Conservation (phyloP, 108 stramenopile species). For the Bacterosira constricta region DNA sequence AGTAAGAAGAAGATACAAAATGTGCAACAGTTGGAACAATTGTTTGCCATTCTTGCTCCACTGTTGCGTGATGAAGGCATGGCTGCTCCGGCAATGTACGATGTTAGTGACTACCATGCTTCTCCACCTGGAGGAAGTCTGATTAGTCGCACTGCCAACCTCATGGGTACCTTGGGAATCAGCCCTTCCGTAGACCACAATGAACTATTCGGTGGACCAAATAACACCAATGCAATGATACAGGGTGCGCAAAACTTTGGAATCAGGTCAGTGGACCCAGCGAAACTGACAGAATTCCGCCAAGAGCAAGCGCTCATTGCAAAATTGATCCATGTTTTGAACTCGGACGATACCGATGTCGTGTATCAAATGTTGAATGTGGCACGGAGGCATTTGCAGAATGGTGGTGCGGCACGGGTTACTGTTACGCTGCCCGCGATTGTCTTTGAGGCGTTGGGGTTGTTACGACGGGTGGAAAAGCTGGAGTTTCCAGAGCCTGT, state of each 20-base stretch:
- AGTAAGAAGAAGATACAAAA: conserved; percentile 45
- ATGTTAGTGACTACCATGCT: neutral
- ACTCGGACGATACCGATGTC: conserved; percentile 85
- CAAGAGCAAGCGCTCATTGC: conserved; percentile 90
- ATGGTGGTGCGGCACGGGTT: conserved; percentile 71
- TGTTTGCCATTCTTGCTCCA: conserved; percentile 91
- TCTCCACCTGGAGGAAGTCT: conserved; percentile 36
- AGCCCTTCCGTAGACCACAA: conserved; percentile 17
- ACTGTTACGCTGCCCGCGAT: conserved; percentile 80
- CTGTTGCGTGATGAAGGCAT: conserved; percentile 74
- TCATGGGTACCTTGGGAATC: conserved; percentile 77
- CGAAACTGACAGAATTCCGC: conserved; percentile 41
- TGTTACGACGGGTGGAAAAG: conserved; percentile 71
- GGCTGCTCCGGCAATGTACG: conserved; percentile 21
- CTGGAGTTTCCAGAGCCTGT: conserved; percentile 42
- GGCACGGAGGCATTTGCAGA: conserved; percentile 72
- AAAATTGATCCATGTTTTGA: conserved; percentile 87
- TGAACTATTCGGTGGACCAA: conserved; percentile 17
- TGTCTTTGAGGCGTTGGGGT: conserved; percentile 77
- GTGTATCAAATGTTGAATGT: conserved; percentile 80
- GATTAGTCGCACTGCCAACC: conserved; percentile 60
- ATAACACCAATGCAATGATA: neutral
- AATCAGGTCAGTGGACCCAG: too few relatives aligned
- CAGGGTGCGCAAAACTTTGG: conserved; percentile 14
- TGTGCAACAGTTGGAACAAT: conserved; percentile 74